Evolutionary conservation across 441 rosid species (phyloP).

Genomic region (Populus tomentosa): DNA sequence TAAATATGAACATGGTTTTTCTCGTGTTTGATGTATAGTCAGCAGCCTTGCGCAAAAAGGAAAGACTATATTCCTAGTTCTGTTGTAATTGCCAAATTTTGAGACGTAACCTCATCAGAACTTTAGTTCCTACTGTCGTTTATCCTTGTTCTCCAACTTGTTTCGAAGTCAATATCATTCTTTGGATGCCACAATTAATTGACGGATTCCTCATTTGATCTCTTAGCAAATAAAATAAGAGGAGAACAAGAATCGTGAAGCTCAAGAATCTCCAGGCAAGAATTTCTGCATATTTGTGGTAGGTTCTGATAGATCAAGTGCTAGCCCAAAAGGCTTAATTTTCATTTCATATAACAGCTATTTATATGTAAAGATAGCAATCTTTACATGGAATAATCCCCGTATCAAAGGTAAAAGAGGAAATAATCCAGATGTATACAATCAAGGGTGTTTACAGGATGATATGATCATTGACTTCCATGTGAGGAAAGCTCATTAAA

Average conservation of each 20-base stretch:
- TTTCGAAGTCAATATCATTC: not conserved
- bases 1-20: not conserved
- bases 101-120: too few species aligned
- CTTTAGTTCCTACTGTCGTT: too few species aligned
- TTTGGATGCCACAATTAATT: not conserved
- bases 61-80: not conserved
- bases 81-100: too few species aligned
- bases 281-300: too few species aligned
- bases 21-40: not conserved
- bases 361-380: not conserved
- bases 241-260: not conserved
- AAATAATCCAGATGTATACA: not conserved
- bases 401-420: too few species aligned
- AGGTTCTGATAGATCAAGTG: not conserved
- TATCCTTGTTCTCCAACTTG: not conserved
- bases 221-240: not conserved
- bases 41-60: not conserved
- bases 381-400: too few species aligned
- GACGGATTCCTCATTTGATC: not conserved
- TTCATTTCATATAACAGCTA: not conserved
- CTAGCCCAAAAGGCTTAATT: not conserved
- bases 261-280: too few species aligned
- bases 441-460: too few species aligned
- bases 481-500: not conserved
- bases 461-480: not conserved